Evolutionary conservation across 2,329 filamentous ascomycete genomes (phyloP), one percentile per base, ranked within the genome.

Genomic region (Bertia moriformis): DNA sequence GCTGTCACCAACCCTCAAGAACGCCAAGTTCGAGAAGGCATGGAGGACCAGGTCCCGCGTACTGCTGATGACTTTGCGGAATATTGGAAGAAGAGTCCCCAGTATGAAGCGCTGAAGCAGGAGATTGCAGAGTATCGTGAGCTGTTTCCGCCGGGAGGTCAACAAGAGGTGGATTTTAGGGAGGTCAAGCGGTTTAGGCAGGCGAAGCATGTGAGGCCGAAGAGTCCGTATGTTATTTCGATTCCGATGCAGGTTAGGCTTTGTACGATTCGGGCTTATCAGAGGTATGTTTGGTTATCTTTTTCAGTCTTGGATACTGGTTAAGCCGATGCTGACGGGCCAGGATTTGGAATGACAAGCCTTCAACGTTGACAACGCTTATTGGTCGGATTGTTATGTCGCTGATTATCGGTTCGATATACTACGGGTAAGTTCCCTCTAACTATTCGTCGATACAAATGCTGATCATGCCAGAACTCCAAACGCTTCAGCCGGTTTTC

Each of bases 1-100:
- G 78, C 74, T 13, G 72, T 82, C 53, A 79, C 71, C 3, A 69
- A 72, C 42, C 60, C 65, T 2, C 59, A 71, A 39, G 73, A 74
- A 42, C 60, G 73, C 35, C 55, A 69, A 20, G 51, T 72, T 22
- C 62, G 63, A 30, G 50, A 63, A 19, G 73, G 70, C 1, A 75
- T 63, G 53, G 68, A 76, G 50, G 52, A 69, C 45, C 64, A 64
- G 3, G 65, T 72, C 18, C 73, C 74, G 1, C 59, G 67, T 14
- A 70, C 66, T 1, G 57, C 67, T 4, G 64, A 65, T 4, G 66
- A 77, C 22, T 76, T 78, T 45, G 68, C 64, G 30, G 55, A 60
- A 19, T 55, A 54, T 1, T 71, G 65, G 49, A 51, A 56, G 7
- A 52, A 57, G 27, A 69, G 65, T 39, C 49, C 58, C 13, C 51